Percentiles rank a stretch among this genome's conserved stretches.
These are phyloP conservation scores for Mallotus japonicus DNA, from an alignment of 441 rosid species.

Conservation along the genomic window DNA sequence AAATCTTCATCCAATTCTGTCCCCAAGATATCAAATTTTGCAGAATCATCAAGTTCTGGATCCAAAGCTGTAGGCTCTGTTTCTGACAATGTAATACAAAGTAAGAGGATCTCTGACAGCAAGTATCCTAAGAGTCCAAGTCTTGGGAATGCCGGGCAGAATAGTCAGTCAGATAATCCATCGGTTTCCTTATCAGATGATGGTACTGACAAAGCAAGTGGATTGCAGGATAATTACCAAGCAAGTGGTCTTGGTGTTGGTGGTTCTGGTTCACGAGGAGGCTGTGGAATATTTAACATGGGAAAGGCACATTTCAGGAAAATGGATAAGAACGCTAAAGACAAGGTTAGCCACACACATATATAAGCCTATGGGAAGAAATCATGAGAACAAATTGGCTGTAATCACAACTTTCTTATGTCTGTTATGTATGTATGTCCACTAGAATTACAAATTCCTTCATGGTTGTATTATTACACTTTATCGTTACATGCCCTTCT, in stretches of 20 bases:
- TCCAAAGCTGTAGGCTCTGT: constrained; percentile 22
- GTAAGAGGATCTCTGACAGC: constrained; percentile 25
- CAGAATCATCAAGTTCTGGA: constrained; percentile 31
- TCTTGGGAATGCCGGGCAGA: constrained; percentile 25
- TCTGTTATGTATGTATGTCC: constrained; percentile 5
- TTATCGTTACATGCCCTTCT: not conserved
- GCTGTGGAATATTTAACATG: constrained; percentile 56
- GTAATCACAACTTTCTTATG: not conserved
- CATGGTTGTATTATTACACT: not conserved
- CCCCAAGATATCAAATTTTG: constrained; percentile 27
- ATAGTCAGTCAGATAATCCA: constrained; percentile 25
- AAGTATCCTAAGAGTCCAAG: constrained; percentile 27
- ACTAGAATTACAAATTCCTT: not conserved
- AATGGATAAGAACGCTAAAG: constrained; percentile 57
- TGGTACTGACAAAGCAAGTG: constrained; percentile 34
- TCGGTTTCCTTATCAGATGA: constrained; percentile 26
- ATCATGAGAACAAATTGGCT: not conserved
- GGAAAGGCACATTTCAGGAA: constrained; percentile 60
- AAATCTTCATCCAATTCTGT: constrained; percentile 41
- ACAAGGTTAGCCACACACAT: constrained; percentile 41
- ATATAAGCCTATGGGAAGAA: not conserved
- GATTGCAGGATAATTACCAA: too few species aligned
- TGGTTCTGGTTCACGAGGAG: constrained; percentile 57
- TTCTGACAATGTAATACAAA: constrained; percentile 26
- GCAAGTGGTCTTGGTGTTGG: constrained; percentile 57